These are phyloP conservation scores for Aspergillus sp. DNA, from an alignment of 2,329 filamentous ascomycete genomes.

Conservation along the genomic window DNA sequence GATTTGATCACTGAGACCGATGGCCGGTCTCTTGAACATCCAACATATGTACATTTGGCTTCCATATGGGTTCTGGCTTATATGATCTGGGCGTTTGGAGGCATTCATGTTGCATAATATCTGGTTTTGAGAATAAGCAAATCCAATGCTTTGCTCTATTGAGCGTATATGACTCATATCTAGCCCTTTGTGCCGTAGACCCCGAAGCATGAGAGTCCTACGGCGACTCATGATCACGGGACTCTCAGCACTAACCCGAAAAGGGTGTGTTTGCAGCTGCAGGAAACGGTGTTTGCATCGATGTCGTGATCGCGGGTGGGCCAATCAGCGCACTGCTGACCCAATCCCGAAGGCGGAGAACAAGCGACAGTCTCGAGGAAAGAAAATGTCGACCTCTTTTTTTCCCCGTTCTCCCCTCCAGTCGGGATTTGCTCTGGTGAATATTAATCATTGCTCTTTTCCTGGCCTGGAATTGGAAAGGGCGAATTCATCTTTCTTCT, in stretches of 20 bases:
- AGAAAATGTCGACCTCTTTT: conserved; percentile 7
- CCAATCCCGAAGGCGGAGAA: conserved; percentile 31
- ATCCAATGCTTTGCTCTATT: no score
- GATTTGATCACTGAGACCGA: neutral
- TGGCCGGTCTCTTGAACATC: conserved; percentile 4
- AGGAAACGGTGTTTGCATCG: conserved; percentile 26
- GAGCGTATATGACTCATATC: no score
- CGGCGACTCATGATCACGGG: conserved; percentile 17
- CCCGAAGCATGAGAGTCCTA: no score
- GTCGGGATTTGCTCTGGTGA: conserved; percentile 5
- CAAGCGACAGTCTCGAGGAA: conserved; percentile 1
- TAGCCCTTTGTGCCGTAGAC: no score
- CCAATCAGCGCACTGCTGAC: conserved; percentile 33
- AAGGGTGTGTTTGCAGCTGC: conserved; percentile 6
- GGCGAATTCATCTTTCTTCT: conserved; percentile 5
- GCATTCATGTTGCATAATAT: conserved; percentile 9
- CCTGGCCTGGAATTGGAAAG: no score
- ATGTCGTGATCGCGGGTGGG: conserved; percentile 38
- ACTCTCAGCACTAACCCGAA: conserved; percentile 18
- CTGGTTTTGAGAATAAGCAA: neutral
- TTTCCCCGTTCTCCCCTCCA: conserved; percentile 8
- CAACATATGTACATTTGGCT: conserved; percentile 19
- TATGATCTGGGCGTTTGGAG: conserved; percentile 11
- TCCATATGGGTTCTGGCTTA: conserved; percentile 13
- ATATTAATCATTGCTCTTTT: conserved; percentile 5